Conservation (phyloP, 208 protist species). For the Herpetomonas samuelpessoai region DNA sequence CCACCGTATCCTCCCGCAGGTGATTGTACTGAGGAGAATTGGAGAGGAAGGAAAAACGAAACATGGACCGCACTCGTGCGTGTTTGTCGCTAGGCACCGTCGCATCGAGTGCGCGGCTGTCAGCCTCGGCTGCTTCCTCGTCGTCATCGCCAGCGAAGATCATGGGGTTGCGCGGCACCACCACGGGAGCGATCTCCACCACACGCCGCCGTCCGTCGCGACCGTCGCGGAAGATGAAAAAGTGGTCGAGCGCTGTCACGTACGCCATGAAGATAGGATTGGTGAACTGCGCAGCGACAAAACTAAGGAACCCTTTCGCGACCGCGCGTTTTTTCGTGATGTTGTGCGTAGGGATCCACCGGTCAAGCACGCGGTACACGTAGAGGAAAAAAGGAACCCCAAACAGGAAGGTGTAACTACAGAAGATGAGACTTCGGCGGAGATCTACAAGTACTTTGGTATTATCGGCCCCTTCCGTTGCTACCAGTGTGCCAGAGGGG, state of each 20-base stretch:
- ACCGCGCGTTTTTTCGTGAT: constrained; percentile 57
- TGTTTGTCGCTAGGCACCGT: not conserved
- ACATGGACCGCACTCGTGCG: not conserved
- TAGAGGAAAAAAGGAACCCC: constrained; percentile 62
- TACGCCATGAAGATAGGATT: constrained; percentile 70
- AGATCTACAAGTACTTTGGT: constrained; percentile 55
- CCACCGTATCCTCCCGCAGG: constrained; percentile 24
- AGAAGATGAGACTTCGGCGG: constrained; percentile 75
- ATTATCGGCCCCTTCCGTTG: constrained; percentile 5
- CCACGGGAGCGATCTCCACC: constrained; percentile 24
- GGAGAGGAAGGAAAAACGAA: constrained; percentile 18
- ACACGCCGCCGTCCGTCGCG: constrained; percentile 55
- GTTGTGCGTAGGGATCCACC: constrained; percentile 24
- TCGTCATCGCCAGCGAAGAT: constrained; percentile 20
- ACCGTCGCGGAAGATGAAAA: constrained; percentile 73
- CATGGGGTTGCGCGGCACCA: constrained; percentile 4
- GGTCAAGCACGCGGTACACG: constrained; percentile 52
- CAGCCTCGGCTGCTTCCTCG: constrained; percentile 5
- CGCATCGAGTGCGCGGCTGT: constrained; percentile 3
- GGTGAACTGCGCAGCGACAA: constrained; percentile 44
- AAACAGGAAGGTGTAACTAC: constrained; percentile 69
- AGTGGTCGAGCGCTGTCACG: constrained; percentile 67
- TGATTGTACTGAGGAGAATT: not conserved
- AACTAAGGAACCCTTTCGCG: constrained; percentile 72
- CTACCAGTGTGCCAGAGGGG: not conserved